Evolutionary conservation across 2,329 filamentous ascomycete species (phyloP), one percentile per base, ranked within the genome.

Genomic region (Phoma sp.): DNA sequence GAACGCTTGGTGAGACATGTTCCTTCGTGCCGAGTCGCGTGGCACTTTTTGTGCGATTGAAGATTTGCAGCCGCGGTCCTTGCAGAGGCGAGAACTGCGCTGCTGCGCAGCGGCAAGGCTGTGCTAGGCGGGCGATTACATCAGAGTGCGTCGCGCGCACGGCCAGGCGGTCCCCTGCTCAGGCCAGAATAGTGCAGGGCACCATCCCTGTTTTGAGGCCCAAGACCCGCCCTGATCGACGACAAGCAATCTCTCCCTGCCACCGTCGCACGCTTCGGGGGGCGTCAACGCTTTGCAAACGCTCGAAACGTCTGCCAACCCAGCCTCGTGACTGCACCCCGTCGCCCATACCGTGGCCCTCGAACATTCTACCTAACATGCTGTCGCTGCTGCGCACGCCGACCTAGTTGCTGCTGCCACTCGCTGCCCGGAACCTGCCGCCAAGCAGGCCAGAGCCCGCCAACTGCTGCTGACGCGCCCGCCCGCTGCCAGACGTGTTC

Each of bases 171-270:
- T 26, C 42, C 50, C 50, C 37, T 42, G 42, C 36, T 26, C 42
- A 38, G 28, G 25, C 43, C 30, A 26, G 29, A 21, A 21, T 7
- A 39, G 34, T 18, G n/a, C 15, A 26, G 21, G 26, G 42, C 47
- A 46, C 52, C 37, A 64, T 64, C 51, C 61, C 57, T 62, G 61
- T 62, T 62, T 64, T 45, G 21, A 17, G 15, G 50, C 54, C 47
- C 47, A 57, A 20, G 26, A 34, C 50, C 42, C 45, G 33, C 46
- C 33, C 42, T 32, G 51, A 53, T 53, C 43, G 40, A 43, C 51
- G 38, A 33, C 64, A 62, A 63, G 55, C 69, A 71, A 66, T 61
- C 42, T 50, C 53, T 49, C 45, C 40, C 26, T 42, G 46, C 42
- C 47, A 39, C 48, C 28, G 40, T 53, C 54, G 50, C 50, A 42